Conservation (phyloP, 306 rosid genomes). For the Quercus robur region DNA sequence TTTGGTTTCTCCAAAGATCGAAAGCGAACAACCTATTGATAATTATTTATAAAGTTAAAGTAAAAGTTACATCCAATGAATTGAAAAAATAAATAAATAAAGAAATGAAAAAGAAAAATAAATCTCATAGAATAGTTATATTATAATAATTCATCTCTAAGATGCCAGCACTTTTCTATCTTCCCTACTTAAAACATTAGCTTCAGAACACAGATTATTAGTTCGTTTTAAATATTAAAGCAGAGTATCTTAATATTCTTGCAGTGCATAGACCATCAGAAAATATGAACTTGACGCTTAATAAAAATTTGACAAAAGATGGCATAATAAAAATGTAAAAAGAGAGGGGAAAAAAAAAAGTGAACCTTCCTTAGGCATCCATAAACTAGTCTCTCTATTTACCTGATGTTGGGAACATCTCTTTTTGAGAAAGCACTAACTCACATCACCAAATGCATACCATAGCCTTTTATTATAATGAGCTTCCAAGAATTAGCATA, state of each 20-base stretch:
- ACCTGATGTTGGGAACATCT: too few relatives aligned
- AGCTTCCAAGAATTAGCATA: too few relatives aligned
- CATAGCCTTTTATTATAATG: too few relatives aligned
- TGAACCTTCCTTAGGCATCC: too few relatives aligned
- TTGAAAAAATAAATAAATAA: neutral
- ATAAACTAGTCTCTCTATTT: too few relatives aligned
- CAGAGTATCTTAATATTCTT: neutral
- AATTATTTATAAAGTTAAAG: neutral
- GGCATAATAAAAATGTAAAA: too few relatives aligned
- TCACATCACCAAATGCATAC: too few relatives aligned
- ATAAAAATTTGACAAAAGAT: neutral
- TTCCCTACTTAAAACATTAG: neutral
- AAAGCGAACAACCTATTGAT: slow-evolving; percentile 40
- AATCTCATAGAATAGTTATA: neutral
- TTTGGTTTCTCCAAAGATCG: slow-evolving; percentile 46
- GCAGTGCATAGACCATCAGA: neutral
- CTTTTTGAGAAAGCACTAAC: too few relatives aligned
- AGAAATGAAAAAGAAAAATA: neutral
- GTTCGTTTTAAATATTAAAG: neutral
- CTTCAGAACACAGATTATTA: neutral
- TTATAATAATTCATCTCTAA: too few relatives aligned
- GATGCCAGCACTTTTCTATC: neutral
- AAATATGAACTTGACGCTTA: neutral
- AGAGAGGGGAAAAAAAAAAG: too few relatives aligned
- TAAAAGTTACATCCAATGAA: neutral